phyloP scores from a whole-genome alignment of 495 filamentous ascomycete genomes.

The Filosporella fistucella region DNA sequence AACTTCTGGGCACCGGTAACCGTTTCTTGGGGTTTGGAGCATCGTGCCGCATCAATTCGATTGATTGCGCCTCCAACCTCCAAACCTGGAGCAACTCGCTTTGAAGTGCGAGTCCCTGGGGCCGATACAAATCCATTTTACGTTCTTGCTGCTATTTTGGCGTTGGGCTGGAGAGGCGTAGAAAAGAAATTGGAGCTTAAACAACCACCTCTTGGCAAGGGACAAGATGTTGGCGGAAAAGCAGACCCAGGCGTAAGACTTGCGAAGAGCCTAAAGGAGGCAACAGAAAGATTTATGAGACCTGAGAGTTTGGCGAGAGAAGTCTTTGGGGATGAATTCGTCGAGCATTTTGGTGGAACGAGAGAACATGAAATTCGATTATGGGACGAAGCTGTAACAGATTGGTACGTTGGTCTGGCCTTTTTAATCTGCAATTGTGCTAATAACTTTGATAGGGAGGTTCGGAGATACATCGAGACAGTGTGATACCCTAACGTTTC shows the following conservation, averaged over 20 bases:
- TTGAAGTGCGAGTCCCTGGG: slow-evolving; percentile 87
- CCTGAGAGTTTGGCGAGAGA: slow-evolving; percentile 80
- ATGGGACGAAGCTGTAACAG: slow-evolving; percentile 94
- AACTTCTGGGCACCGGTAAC: slow-evolving; percentile 99
- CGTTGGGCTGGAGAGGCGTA: slow-evolving; percentile 82
- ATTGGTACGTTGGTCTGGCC: slow-evolving; percentile 64
- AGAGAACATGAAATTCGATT: slow-evolving; percentile 84
- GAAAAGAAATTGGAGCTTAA: slow-evolving; percentile 83
- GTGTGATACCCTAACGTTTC: slow-evolving; percentile 39
- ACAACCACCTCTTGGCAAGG: slow-evolving; percentile 77
- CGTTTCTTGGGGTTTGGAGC: slow-evolving; percentile 94
- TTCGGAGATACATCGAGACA: slow-evolving; percentile 70
- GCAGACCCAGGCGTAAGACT: slow-evolving; percentile 65
- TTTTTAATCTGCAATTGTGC: slow-evolving; percentile 3
- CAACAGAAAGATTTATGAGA: slow-evolving; percentile 67
- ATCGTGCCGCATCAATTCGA: slow-evolving; percentile 86
- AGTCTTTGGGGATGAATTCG: slow-evolving; percentile 90
- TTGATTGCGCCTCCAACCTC: slow-evolving; percentile 83
- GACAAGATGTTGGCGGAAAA: slow-evolving; percentile 67
- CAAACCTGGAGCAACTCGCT: slow-evolving; percentile 77
- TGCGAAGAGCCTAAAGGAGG: slow-evolving; percentile 79
- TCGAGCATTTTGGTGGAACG: slow-evolving; percentile 91
- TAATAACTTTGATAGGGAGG: slow-evolving; percentile 42
- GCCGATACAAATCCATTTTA: slow-evolving; percentile 88
- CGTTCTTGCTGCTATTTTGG: slow-evolving; percentile 82